Percentiles rank a stretch among this genome's conserved stretches.
Conservation (phyloP, 495 filamentous ascomycete species). For the Talaromyces wortmannii region DNA sequence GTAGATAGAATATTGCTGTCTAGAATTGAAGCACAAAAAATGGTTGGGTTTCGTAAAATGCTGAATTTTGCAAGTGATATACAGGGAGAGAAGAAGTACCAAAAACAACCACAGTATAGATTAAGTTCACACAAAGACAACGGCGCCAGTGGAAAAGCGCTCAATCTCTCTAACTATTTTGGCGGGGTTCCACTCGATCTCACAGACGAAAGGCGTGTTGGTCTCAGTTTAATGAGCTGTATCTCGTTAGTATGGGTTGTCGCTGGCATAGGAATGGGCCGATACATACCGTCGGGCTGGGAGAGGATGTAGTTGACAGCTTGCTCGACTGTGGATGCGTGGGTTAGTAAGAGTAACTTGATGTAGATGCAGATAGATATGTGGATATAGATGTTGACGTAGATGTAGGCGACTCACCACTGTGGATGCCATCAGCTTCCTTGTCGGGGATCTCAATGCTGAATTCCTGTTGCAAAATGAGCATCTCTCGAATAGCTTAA, state of each 20-base stretch:
- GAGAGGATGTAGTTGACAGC: constrained; percentile 91
- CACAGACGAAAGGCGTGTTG: background rate
- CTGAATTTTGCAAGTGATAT: constrained; percentile 3
- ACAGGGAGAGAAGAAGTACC: constrained; percentile 3
- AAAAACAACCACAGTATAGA: constrained; percentile 4
- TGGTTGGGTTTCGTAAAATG: background rate
- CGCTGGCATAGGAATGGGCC: no score
- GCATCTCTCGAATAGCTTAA: constrained; percentile 3
- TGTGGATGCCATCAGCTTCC: constrained; percentile 94
- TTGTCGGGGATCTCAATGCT: constrained; percentile 99
- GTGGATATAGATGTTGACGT: constrained; percentile 2
- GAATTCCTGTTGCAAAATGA: constrained; percentile 68
- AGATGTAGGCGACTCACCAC: constrained; percentile 61
- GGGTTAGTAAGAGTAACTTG: constrained; percentile 14
- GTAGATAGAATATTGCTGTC: no score
- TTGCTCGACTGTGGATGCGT: constrained; percentile 69
- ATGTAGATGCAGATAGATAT: constrained; percentile 1
- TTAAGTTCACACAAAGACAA: constrained; percentile 2
- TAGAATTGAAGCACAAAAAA: background rate
- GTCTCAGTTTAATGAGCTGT: constrained; percentile 33
- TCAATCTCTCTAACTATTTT: constrained; percentile 4
- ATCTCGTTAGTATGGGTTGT: constrained; percentile 9
- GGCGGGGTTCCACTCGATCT: background rate
- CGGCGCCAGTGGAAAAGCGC: background rate
- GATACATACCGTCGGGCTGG: constrained; percentile 71